Percentiles rank a stretch among this genome's conserved stretches.
Evolutionary conservation across 129 eudicot species (phyloP).

Genomic region (Silybum marianum): DNA sequence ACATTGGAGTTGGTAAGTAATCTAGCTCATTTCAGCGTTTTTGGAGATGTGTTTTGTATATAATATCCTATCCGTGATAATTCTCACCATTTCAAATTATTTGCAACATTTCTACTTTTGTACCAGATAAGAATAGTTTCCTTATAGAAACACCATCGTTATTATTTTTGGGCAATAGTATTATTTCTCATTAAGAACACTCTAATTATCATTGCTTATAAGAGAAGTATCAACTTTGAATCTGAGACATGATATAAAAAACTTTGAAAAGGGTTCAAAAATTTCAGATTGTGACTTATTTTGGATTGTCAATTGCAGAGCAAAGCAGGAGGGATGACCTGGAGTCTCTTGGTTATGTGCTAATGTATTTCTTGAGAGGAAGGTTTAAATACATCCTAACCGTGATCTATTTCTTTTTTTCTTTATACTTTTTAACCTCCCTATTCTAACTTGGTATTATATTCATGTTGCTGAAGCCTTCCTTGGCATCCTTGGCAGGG

Average conservation of each 20-base stretch:
- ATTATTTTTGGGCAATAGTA: background rate
- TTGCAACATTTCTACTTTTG: background rate
- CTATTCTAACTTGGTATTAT: background rate
- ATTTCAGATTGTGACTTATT: background rate
- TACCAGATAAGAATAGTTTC: conserved; percentile 1
- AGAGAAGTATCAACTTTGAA: background rate
- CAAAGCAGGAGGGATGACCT: conserved; percentile 93
- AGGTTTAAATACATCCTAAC: conserved; percentile 42
- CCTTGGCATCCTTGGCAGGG: conserved; percentile 94
- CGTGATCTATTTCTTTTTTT: background rate
- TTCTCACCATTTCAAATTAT: background rate
- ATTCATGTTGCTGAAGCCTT: conserved; percentile 43
- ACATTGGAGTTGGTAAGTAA: conserved; percentile 73
- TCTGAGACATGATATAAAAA: background rate
- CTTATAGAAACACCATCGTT: background rate
- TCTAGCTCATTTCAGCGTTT: background rate
- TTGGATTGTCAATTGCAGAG: conserved; percentile 40
- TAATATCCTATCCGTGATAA: background rate
- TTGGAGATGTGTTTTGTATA: background rate
- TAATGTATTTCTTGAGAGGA: conserved; percentile 85
- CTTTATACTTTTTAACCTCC: background rate
- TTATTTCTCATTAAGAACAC: background rate
- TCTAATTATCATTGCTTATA: background rate
- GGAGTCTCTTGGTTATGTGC: conserved; percentile 89
- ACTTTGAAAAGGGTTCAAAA: background rate